A percentile compares a stretch with the other conserved stretches of the same genome.
phyloP scores from a whole-genome alignment of 805 yeast genomes.

The Pichia sporocuriosa region DNA sequence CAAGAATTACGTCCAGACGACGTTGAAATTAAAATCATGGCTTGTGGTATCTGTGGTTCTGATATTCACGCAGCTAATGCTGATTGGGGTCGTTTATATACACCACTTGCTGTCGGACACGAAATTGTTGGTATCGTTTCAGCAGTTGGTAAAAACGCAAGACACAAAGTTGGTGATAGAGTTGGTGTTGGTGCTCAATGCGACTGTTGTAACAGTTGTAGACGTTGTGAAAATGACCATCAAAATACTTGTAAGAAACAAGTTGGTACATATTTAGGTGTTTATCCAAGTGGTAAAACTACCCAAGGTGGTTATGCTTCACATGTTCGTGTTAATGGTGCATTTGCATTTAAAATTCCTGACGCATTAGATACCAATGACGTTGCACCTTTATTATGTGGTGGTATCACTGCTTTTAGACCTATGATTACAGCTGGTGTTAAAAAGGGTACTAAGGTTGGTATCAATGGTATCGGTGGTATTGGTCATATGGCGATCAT shows the following conservation, averaged over 20 bases:
- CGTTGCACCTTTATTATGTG: slow-evolving; percentile 52
- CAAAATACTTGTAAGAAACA: slow-evolving; percentile 44
- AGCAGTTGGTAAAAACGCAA: slow-evolving; percentile 30
- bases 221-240: slow-evolving; percentile 31
- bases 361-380: slow-evolving; percentile 34
- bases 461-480: slow-evolving; percentile 43
- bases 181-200: slow-evolving; percentile 46
- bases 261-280: slow-evolving; percentile 45
- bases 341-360: slow-evolving; percentile 44
- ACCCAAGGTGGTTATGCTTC: slow-evolving; percentile 46
- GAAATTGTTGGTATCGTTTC: slow-evolving; percentile 40
- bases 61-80: slow-evolving; percentile 41
- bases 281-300: slow-evolving; percentile 38
- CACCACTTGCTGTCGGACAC: slow-evolving; percentile 35
- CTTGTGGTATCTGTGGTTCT: slow-evolving; percentile 46
- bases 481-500: slow-evolving; percentile 41
- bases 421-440: slow-evolving; percentile 38
- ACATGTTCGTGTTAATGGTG: slow-evolving; percentile 37
- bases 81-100: slow-evolving; percentile 15
- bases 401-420: slow-evolving; percentile 48
- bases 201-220: slow-evolving; percentile 34
- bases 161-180: slow-evolving; percentile 39
- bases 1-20: slow-evolving; percentile 19
- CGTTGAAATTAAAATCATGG: slow-evolving; percentile 39
- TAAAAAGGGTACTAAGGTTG: slow-evolving; percentile 45